These are phyloP conservation scores for Verticillium isaacii DNA, from an alignment of 2,329 filamentous ascomycete genomes.

Conservation along the genomic window DNA sequence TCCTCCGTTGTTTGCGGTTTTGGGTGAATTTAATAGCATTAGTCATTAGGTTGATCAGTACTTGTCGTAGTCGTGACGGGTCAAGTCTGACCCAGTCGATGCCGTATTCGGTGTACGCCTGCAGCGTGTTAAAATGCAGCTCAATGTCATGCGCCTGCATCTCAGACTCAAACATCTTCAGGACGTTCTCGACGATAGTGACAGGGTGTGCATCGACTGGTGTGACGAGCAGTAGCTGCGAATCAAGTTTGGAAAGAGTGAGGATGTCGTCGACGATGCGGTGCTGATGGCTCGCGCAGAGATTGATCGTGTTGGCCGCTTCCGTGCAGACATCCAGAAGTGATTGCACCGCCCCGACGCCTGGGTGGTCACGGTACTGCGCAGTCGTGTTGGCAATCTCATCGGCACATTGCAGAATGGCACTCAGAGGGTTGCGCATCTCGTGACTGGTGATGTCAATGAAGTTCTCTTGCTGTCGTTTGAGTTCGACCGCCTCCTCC, in stretches of 20 bases:
- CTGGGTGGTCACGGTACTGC: slow-evolving; percentile 28
- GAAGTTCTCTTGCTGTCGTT: slow-evolving; percentile 67
- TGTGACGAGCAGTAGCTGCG: slow-evolving; percentile 64
- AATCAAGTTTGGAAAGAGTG: slow-evolving; percentile 66
- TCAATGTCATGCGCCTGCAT: slow-evolving; percentile 67
- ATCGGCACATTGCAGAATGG: slow-evolving; percentile 71
- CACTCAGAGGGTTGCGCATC: slow-evolving; percentile 72
- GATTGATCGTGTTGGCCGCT: slow-evolving; percentile 74
- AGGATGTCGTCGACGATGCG: slow-evolving; percentile 65
- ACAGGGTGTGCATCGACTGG: slow-evolving; percentile 66
- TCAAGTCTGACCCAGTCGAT: slow-evolving; percentile 72
- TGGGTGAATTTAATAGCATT: slow-evolving; percentile 64
- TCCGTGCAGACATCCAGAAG: slow-evolving; percentile 58
- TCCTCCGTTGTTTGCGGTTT: slow-evolving; percentile 52
- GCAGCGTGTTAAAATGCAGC: slow-evolving; percentile 64
- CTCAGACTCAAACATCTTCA: slow-evolving; percentile 79
- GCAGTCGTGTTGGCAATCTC: slow-evolving; percentile 56
- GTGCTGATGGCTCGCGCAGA: slow-evolving; percentile 77
- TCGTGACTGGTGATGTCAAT: slow-evolving; percentile 73
- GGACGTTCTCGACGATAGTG: slow-evolving; percentile 60
- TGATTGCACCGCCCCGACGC: slow-evolving; percentile 33
- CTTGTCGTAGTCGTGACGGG: slow-evolving; percentile 68
- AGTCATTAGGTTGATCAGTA: slow-evolving; percentile 71
- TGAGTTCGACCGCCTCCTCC: slow-evolving; percentile 76
- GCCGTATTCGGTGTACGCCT: slow-evolving; percentile 58